Base-by-base conservation (phyloP, 1,139 yeast species). In the Kluyveromyces sp. region DNA sequence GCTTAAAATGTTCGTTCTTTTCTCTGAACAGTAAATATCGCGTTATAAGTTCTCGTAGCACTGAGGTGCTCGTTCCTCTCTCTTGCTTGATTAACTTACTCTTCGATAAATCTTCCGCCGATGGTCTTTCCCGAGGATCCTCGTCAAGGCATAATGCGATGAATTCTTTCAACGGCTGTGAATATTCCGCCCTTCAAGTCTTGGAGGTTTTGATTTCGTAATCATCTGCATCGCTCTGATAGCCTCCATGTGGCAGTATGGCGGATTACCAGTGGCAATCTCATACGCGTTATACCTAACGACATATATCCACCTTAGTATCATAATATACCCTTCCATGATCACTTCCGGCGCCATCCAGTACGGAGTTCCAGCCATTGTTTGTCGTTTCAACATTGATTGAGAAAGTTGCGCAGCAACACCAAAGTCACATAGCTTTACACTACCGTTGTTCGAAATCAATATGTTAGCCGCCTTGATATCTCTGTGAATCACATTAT, bases 261-360 rank as follows among this genome's bases (percentile, higher is more conserved):
- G 99, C 2, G 99, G 99, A 57, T 88, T 88, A 0, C 98, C 98
- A 0, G 97, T 90, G 10, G 96, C 95, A 50, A 92, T 83, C 66
- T 94, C 99, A 66, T 82, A 94, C 6, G 89, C 73, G 98, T 92
- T 48, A 94, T 87, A 21, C 99, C 99, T 45, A 92, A 67, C 1
- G 95, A 86, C 96, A 88, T 7, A 88, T 85, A 63, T 88, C 96
- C 0, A 94, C 96, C 66, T 85, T 88, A 44, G 80, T 78, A 58
- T 87, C 86, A 64, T 88, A 88, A 2, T 83, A 74, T 25, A 84
- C 84, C 32, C 98, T 63, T 92, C 97, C 61, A 90, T 78, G 39
- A 92, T 92, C 28, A 92, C 98, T 64, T 92, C 98, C 0, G 98
- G 98, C 0, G 98, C 98, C 99, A 94, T 94, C 99, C 99, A 94